Evolutionary conservation across 306 rosid genomes (phyloP), one percentile per base, ranked within the genome.

Genomic region (Lupinus albus): DNA sequence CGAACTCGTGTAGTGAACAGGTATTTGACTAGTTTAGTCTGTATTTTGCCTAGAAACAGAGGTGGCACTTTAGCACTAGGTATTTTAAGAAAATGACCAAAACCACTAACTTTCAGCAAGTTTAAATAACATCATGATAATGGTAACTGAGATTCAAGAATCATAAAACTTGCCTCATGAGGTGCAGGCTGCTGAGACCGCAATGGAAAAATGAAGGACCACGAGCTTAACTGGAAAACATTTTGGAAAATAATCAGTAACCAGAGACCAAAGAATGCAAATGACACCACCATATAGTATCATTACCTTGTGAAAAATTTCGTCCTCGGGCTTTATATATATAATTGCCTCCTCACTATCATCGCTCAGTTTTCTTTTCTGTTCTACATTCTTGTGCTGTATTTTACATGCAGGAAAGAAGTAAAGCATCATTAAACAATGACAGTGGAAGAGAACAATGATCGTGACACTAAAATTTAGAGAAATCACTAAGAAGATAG

Each of bases 261-360:
- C 35, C 58, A 14, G 15, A 62, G 16, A 52, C 21, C 50, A 32
- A 49, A 61, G 0, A 68, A 30, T 36, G 47, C 21, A 61, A n/a
- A 64, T 13, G 30, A 30, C 44, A 4, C 54, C 17, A 35, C 10
- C 52, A 12, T 57, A 28, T 57, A 28, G 64, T 42, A 72, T 42
- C 62, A 75, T 53, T 83, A 90, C 97, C 99, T 85, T 76, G 58
- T 83, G 94, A 64, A 90, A 85, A 61, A 93, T 67, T 69, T 93
- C 94, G 73, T 93, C 97, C 83, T 93, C 97, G 1, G 86, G 84
- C 80, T 93, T 93, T 52, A 80, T 18, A 72, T 90, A 93, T 52
- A 85, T 75, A 53, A 78, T 72, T 6, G 67, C 72, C 76, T 81
- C 87, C 0, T 82, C 89, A 13, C 15, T 57, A n/a, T 64, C 81